phyloP scores from a whole-genome alignment of 108 stramenopile genomes.

The Phaeodactylum tricornutum region DNA sequence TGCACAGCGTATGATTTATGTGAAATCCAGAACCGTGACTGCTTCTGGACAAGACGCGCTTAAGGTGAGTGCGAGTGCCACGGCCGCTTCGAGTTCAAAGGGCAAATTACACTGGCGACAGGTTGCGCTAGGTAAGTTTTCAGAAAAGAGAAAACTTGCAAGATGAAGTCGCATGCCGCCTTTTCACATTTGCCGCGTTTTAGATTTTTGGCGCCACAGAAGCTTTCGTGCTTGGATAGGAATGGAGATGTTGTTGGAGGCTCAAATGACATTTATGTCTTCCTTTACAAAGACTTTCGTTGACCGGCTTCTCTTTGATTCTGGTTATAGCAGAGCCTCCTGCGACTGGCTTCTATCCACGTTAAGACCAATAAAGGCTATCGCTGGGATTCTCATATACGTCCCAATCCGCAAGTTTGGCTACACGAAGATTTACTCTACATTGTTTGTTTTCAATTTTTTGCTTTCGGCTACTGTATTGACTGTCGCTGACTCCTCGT shows the following conservation, averaged over 20 bases:
- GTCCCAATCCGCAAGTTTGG: slow-evolving; percentile 41
- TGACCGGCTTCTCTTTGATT: slow-evolving; percentile 12
- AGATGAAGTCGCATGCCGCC: too few relatives aligned
- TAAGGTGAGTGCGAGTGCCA: too few relatives aligned
- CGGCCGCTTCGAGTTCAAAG: too few relatives aligned
- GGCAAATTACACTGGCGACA: slow-evolving; percentile 4
- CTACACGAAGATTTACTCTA: slow-evolving; percentile 20
- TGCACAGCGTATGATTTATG: slow-evolving; percentile 11
- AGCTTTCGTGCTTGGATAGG: slow-evolving; percentile 23
- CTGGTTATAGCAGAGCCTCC: slow-evolving; percentile 5
- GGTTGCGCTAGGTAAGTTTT: too few relatives aligned
- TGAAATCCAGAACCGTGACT: neutral
- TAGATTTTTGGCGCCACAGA: slow-evolving; percentile 12
- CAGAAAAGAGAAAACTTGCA: too few relatives aligned
- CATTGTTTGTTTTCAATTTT: slow-evolving; percentile 24
- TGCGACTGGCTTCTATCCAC: slow-evolving; percentile 34
- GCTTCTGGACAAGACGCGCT: too few relatives aligned
- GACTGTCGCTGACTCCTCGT: slow-evolving; percentile 6
- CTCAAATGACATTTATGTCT: slow-evolving; percentile 13
- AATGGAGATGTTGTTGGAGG: slow-evolving; percentile 29
- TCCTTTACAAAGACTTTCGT: slow-evolving; percentile 24
- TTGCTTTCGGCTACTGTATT: slow-evolving; percentile 12
- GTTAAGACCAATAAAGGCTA: slow-evolving; percentile 21
- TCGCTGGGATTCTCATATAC: slow-evolving; percentile 27
- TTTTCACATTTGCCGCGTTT: too few relatives aligned